phyloP scores from a whole-genome alignment of 805 yeast species.

The Candida nemodendra region DNA sequence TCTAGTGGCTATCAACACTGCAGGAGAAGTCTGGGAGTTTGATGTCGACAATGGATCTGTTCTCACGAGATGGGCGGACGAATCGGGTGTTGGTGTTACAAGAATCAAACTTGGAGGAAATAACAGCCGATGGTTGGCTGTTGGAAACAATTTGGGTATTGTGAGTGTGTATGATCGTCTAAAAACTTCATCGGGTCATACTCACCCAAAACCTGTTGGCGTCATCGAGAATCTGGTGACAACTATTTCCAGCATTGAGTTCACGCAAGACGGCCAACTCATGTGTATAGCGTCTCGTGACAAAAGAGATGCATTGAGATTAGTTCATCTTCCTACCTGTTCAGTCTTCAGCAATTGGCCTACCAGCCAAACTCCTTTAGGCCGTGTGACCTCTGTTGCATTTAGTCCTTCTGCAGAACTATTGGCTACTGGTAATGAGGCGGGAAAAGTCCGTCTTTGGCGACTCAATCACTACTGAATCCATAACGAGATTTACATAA shows the following conservation, averaged over 20 bases:
- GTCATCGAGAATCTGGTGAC: slow-evolving; percentile 80
- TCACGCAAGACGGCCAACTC: slow-evolving; percentile 86
- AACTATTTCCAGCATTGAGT: slow-evolving; percentile 67
- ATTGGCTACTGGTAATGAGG: slow-evolving; percentile 87
- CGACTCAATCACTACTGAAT: slow-evolving; percentile 74
- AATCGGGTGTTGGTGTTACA: slow-evolving; percentile 82
- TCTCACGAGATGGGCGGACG: slow-evolving; percentile 75
- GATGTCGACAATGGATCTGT: slow-evolving; percentile 50
- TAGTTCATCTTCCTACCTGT: slow-evolving; percentile 86
- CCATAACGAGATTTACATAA: too few relatives aligned
- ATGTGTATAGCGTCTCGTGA: slow-evolving; percentile 83
- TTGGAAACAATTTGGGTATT: slow-evolving; percentile 86
- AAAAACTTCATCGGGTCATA: slow-evolving; percentile 24
- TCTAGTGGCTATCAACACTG: slow-evolving; percentile 59
- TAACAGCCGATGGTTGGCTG: slow-evolving; percentile 76
- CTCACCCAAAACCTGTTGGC: slow-evolving; percentile 48
- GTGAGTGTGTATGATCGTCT: slow-evolving; percentile 79
- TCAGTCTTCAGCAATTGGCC: slow-evolving; percentile 96
- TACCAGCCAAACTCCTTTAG: slow-evolving; percentile 92
- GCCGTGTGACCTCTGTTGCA: slow-evolving; percentile 79
- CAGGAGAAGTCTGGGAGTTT: slow-evolving; percentile 92
- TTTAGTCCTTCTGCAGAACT: slow-evolving; percentile 82
- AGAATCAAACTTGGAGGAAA: slow-evolving; percentile 69
- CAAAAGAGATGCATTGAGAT: slow-evolving; percentile 77
- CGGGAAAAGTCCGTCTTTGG: slow-evolving; percentile 89